These are phyloP conservation scores for Flammula alnicola DNA, from an alignment of 1,284 basidiomycete genomes.

Conservation along the genomic window DNA sequence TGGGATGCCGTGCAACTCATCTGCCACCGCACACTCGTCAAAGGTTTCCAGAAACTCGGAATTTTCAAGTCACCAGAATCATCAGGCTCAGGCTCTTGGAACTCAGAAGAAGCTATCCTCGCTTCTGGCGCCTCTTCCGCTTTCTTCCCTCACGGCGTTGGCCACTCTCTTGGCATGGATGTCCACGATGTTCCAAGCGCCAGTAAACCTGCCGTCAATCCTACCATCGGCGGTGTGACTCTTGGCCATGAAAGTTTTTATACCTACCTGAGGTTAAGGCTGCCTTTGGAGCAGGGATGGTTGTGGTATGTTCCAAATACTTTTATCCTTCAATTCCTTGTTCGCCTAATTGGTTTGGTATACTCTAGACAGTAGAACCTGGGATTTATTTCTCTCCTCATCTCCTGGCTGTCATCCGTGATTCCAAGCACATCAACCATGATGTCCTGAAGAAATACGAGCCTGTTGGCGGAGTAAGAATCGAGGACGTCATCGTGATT, in stretches of 20 bases:
- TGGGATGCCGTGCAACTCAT: slow-evolving; percentile 87
- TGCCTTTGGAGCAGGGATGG: slow-evolving; percentile 79
- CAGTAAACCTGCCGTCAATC: slow-evolving; percentile 64
- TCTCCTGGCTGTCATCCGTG: slow-evolving; percentile 69
- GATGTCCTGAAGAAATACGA: slow-evolving; percentile 76
- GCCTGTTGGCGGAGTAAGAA: slow-evolving; percentile 84
- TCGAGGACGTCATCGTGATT: slow-evolving; percentile 88
- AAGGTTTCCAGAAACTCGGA: slow-evolving; percentile 81
- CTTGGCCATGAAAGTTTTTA: slow-evolving; percentile 72
- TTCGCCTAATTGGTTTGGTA: not conserved
- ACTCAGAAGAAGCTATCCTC: slow-evolving; percentile 71
- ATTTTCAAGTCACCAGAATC: slow-evolving; percentile 73
- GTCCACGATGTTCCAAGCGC: slow-evolving; percentile 85
- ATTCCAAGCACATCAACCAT: slow-evolving; percentile 73
- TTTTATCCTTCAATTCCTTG: slow-evolving; percentile 3
- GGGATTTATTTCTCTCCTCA: slow-evolving; percentile 88
- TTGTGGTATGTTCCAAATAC: slow-evolving; percentile 61
- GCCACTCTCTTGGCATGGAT: slow-evolving; percentile 88
- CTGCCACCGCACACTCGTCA: slow-evolving; percentile 79
- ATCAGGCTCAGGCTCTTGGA: slow-evolving; percentile 54
- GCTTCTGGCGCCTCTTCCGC: slow-evolving; percentile 77
- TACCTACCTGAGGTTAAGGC: slow-evolving; percentile 75
- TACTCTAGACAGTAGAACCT: slow-evolving; percentile 78
- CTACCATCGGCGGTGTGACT: slow-evolving; percentile 47
- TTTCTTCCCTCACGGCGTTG: slow-evolving; percentile 92